Conservation (phyloP, 2,329 filamentous ascomycete species). For the Aspergillus terreus region DNA sequence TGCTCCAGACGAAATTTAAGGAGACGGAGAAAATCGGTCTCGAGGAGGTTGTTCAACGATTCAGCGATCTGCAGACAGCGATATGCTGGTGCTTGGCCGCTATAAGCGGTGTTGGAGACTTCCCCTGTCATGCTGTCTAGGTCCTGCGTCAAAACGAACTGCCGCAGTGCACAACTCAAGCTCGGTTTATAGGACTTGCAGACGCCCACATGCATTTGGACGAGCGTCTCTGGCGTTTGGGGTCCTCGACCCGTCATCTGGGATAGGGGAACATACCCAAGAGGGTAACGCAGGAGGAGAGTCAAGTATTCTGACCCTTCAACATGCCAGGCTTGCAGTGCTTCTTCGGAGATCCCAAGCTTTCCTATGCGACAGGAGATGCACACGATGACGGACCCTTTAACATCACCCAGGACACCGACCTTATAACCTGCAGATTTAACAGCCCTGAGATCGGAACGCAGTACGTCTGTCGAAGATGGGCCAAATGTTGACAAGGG, state of each 20-base stretch:
- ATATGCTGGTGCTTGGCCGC: slow-evolving; percentile 33
- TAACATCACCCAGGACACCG: slow-evolving; percentile 56
- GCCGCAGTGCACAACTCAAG: slow-evolving; percentile 47
- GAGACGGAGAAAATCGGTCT: slow-evolving; percentile 60
- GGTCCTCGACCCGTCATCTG: slow-evolving; percentile 34
- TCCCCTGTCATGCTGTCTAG: neutral
- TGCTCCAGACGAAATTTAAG: slow-evolving; percentile 55
- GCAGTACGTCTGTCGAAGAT: slow-evolving; percentile 34
- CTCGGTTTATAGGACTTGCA: slow-evolving; percentile 71
- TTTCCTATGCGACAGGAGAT: slow-evolving; percentile 67
- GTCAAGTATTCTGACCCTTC: slow-evolving; percentile 65
- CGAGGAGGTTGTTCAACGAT: slow-evolving; percentile 66
- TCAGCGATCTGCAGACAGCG: slow-evolving; percentile 65
- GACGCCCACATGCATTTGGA: slow-evolving; percentile 67
- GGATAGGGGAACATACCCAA: slow-evolving; percentile 60
- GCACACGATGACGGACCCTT: slow-evolving; percentile 54
- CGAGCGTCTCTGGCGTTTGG: neutral
- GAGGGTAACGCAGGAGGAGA: slow-evolving; percentile 63
- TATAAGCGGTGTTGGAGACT: neutral
- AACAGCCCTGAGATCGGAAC: slow-evolving; percentile 58
- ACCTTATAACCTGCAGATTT: slow-evolving; percentile 67
- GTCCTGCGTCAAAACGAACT: slow-evolving; percentile 33
- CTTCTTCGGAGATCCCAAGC: slow-evolving; percentile 70
- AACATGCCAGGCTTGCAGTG: slow-evolving; percentile 73
- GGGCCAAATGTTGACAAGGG: neutral